Evolutionary conservation across 2,329 filamentous ascomycete species (phyloP), one percentile per base, ranked within the genome.

Genomic region (Cadophora gregata): DNA sequence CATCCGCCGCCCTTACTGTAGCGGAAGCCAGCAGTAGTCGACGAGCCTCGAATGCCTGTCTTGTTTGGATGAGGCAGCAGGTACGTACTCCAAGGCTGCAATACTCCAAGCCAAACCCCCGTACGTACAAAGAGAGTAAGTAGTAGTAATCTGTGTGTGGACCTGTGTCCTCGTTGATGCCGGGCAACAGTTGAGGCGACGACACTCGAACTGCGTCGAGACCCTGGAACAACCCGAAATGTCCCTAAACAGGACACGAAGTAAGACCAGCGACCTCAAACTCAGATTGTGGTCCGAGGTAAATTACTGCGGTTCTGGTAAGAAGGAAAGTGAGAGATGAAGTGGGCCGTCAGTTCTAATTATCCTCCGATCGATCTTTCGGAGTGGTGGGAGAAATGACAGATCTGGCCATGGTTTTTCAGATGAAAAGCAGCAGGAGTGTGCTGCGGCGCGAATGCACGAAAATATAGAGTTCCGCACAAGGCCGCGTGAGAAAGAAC

Each of bases 21-120:
- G 59, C 71, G 71, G 71, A 50, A 69, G 56, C 64, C 65, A 64
- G 68, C 71, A 73, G 70, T 65, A 70, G 58, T 66, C 48, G 62
- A 64, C 45, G 63, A 65, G 48, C 25, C 36, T 42, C 60, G 33
- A 38, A 29, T 48, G 16, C 25, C 53, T 24, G 62, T 58, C 58
- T 66, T 48, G 53, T 58, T 31, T 50, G 51, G 25, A 59, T 27
- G 56, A 60, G 24, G 51, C 47, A 55, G 38, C 53, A 50, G 51
- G 25, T 48, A 47, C 38, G 14, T 59, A n/a, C 19, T 24, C 21
- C 27, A 14, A 21, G 19, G 19, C 38, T 59, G 3, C 10, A n/a
- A 16, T n/a, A 59, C 33, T 27, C 33, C 33, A 42, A 33, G 42
- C 12, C 19, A n/a, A 47, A 47, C 21, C 42, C 36, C 31, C 6